Conservation (phyloP, 805 yeast genomes). For the Saccharomyces cerevisiae region DNA sequence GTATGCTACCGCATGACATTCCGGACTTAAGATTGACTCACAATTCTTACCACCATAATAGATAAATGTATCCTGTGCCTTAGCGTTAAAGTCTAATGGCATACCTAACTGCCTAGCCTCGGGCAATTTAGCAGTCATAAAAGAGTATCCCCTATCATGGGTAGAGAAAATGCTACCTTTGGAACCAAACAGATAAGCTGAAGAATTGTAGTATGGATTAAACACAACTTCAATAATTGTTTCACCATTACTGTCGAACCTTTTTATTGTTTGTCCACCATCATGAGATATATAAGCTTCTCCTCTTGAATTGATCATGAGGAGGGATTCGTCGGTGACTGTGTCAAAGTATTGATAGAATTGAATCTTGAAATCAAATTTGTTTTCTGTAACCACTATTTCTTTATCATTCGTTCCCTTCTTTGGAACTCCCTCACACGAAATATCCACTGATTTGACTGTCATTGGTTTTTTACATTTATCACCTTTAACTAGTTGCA, state of each 20-base stretch:
- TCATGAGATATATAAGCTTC: slow-evolving; percentile 60
- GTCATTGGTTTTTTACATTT: slow-evolving; percentile 20
- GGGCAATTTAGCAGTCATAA: slow-evolving; percentile 43
- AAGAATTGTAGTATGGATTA: slow-evolving; percentile 40
- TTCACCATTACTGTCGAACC: slow-evolving; percentile 32
- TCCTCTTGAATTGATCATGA: slow-evolving; percentile 48
- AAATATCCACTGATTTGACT: slow-evolving; percentile 22
- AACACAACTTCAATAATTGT: slow-evolving; percentile 47
- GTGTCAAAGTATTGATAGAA: slow-evolving; percentile 44
- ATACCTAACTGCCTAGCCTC: slow-evolving; percentile 35
- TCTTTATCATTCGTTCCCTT: slow-evolving; percentile 6
- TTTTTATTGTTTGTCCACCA: slow-evolving; percentile 48
- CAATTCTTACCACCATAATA: slow-evolving; percentile 62
- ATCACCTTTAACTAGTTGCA: slow-evolving; percentile 11
- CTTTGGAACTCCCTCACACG: slow-evolving; percentile 17
- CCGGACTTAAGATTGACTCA: slow-evolving; percentile 34
- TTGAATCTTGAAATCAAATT: slow-evolving; percentile 44
- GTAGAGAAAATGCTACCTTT: slow-evolving; percentile 48
- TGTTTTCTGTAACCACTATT: slow-evolving; percentile 35
- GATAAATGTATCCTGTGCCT: slow-evolving; percentile 49
- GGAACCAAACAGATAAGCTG: slow-evolving; percentile 37
- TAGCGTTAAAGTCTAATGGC: slow-evolving; percentile 56
- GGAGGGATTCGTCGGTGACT: slow-evolving; percentile 52
- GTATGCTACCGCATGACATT: slow-evolving; percentile 53
- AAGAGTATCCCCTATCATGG: slow-evolving; percentile 57